Conservation (phyloP, 2,329 filamentous ascomycete genomes). For the Pyrenochaeta sp. region DNA sequence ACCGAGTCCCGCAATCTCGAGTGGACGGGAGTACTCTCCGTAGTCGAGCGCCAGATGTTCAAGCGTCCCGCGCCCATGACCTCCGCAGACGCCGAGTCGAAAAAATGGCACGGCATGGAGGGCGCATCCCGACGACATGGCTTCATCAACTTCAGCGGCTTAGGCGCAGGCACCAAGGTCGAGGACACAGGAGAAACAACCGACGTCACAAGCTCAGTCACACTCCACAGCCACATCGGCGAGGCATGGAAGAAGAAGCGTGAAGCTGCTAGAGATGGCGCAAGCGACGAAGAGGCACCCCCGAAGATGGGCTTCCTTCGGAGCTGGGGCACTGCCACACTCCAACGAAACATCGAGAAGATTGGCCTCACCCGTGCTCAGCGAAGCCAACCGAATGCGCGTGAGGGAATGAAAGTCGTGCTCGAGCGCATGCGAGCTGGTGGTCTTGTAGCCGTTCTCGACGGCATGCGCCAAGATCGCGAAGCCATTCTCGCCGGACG, state of each 20-base stretch:
- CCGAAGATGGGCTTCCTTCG: slow-evolving; percentile 65
- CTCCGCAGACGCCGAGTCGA: slow-evolving; percentile 30
- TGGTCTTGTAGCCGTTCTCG: slow-evolving; percentile 72
- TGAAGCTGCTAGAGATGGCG: slow-evolving; percentile 50
- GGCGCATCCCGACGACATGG: slow-evolving; percentile 40
- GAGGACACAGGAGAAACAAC: slow-evolving; percentile 57
- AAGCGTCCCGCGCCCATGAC: slow-evolving; percentile 51
- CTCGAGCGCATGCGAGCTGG: slow-evolving; percentile 73
- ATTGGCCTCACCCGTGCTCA: slow-evolving; percentile 79
- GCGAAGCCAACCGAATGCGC: slow-evolving; percentile 79
- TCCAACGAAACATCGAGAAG: slow-evolving; percentile 80
- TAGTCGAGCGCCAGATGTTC: slow-evolving; percentile 79
- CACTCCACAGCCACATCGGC: slow-evolving; percentile 75
- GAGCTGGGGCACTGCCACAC: slow-evolving; percentile 72
- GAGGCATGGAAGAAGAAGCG: slow-evolving; percentile 66
- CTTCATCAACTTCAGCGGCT: slow-evolving; percentile 37
- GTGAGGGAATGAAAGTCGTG: slow-evolving; percentile 83
- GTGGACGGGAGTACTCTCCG: slow-evolving; percentile 80
- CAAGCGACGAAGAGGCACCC: slow-evolving; percentile 54
- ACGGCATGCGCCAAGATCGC: slow-evolving; percentile 71
- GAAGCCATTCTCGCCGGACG: slow-evolving; percentile 48
- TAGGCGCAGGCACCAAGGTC: slow-evolving; percentile 33
- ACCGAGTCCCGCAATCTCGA: slow-evolving; percentile 83
- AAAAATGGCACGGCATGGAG: slow-evolving; percentile 40
- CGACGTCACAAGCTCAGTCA: slow-evolving; percentile 75